A percentile compares a stretch with the other conserved stretches of the same genome.
Conservation (phyloP, 2,329 filamentous ascomycete genomes). For the Apiospora arundinis region DNA sequence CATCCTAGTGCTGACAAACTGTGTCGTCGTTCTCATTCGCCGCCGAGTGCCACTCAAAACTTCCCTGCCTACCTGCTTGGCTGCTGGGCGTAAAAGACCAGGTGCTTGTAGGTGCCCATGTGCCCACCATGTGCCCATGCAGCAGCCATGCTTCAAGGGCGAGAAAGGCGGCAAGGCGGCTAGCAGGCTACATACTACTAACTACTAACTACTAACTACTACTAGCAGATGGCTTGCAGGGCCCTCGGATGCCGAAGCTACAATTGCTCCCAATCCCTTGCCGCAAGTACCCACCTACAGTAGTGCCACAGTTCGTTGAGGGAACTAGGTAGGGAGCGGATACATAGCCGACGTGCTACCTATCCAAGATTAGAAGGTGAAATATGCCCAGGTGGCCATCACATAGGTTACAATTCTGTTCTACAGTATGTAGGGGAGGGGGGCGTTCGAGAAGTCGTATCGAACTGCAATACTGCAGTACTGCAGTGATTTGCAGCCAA, state of each 20-base stretch:
- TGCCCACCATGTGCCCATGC: too few relatives aligned
- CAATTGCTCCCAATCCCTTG: not conserved
- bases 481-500: not conserved
- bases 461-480: not conserved
- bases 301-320: not conserved
- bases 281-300: constrained; percentile 3
- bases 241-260: constrained; percentile 8
- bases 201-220: too few relatives aligned
- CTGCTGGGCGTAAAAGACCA: not conserved
- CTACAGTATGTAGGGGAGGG: not conserved
- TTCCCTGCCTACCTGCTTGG: too few relatives aligned
- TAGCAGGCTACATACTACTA: not conserved
- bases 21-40: not conserved
- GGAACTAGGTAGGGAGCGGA: not conserved
- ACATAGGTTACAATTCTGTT: too few relatives aligned
- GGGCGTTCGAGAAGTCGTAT: not conserved
- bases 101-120: too few relatives aligned
- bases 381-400: too few relatives aligned
- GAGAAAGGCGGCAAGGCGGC: constrained; percentile 7
- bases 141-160: not conserved
- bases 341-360: not conserved
- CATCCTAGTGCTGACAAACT: constrained; percentile 4
- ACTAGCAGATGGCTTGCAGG: too few relatives aligned
- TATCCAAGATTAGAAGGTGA: constrained; percentile 16
- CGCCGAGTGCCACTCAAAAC: not conserved